These are phyloP conservation scores for Pyrenophora seminiperda DNA, from an alignment of 2,329 filamentous ascomycete genomes.

Conservation along the genomic window DNA sequence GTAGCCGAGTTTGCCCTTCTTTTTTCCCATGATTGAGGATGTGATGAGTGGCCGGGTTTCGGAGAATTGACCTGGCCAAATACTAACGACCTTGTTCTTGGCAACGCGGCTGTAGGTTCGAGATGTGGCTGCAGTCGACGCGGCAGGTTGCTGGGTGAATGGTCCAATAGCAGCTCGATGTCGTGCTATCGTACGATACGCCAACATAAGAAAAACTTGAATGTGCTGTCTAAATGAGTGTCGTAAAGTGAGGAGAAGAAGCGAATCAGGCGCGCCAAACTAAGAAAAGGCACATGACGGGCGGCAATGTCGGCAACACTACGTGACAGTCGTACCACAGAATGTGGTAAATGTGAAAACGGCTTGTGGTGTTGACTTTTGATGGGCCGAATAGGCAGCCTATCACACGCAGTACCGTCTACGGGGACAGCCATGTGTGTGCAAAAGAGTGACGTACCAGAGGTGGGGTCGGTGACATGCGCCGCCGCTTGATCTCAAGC, in stretches of 20 bases:
- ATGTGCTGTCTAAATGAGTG: neutral
- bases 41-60: neutral
- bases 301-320: slow-evolving; percentile 7
- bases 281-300: slow-evolving; percentile 2
- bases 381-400: slow-evolving; percentile 1
- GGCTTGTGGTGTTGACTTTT: slow-evolving; percentile 14
- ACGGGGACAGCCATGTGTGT: slow-evolving; percentile 4
- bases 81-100: neutral
- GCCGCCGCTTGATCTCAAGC: slow-evolving; percentile 10
- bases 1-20: slow-evolving; percentile 35
- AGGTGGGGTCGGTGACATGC: slow-evolving; percentile 19
- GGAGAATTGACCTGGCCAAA: neutral
- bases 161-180: slow-evolving; percentile 6
- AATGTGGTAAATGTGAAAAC: slow-evolving; percentile 2
- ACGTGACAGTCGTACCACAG: slow-evolving; percentile 1
- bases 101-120: neutral
- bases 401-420: slow-evolving; percentile 8
- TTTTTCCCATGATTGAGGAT: slow-evolving; percentile 37
- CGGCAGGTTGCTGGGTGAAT: slow-evolving; percentile 8
- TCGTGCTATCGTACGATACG: neutral
- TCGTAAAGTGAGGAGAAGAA: neutral
- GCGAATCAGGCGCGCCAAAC: neutral
- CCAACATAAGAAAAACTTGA: slow-evolving; percentile 10
- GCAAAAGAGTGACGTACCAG: slow-evolving; percentile 19
- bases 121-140: neutral